These are phyloP conservation scores for Blastobotrys apis DNA, from an alignment of 1,139 yeast genomes.

Conservation along the genomic window DNA sequence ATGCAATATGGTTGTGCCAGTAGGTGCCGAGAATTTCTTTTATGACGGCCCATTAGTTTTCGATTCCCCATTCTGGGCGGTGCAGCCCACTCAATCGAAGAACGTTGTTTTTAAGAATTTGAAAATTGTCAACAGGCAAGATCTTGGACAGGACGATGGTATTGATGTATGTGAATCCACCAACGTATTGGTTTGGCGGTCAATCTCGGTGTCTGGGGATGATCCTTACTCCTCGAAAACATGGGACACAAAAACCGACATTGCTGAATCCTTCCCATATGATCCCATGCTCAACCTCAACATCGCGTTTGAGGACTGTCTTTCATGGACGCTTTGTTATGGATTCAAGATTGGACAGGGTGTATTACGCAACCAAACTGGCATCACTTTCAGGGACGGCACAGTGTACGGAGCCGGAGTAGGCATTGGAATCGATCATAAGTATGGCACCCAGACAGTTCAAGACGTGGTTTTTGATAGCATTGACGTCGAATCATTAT, in stretches of 20 bases:
- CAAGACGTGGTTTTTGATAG: slow-evolving; percentile 1
- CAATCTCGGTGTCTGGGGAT: slow-evolving; percentile 1
- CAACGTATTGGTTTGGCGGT: neutral
- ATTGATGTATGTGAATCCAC: neutral
- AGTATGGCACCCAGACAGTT: neutral
- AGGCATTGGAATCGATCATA: slow-evolving; percentile 1
- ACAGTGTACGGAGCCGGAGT: slow-evolving; percentile 2
- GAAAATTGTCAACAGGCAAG: neutral
- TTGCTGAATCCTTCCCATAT: slow-evolving; percentile 3
- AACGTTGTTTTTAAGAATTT: neutral
- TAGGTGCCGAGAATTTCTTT: neutral
- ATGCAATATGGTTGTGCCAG: slow-evolving; percentile 4
- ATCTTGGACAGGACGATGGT: slow-evolving; percentile 1
- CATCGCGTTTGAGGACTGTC: slow-evolving; percentile 1
- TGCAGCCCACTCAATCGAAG: slow-evolving; percentile 3
- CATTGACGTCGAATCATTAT: neutral
- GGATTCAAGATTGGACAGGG: slow-evolving; percentile 3
- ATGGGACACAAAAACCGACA: slow-evolving; percentile 1
- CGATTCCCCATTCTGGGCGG: slow-evolving; percentile 3
- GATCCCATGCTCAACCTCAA: neutral
- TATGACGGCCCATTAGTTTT: slow-evolving; percentile 1
- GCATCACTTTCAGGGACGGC: neutral
- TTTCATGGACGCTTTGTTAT: slow-evolving; percentile 1
- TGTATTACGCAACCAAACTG: slow-evolving; percentile 2
- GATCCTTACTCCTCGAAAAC: slow-evolving; percentile 1